Percentiles rank a stretch among this genome's conserved stretches.
Evolutionary conservation across 2,329 filamentous ascomycete species (phyloP).

Genomic region (Rhinocladiella similis): DNA sequence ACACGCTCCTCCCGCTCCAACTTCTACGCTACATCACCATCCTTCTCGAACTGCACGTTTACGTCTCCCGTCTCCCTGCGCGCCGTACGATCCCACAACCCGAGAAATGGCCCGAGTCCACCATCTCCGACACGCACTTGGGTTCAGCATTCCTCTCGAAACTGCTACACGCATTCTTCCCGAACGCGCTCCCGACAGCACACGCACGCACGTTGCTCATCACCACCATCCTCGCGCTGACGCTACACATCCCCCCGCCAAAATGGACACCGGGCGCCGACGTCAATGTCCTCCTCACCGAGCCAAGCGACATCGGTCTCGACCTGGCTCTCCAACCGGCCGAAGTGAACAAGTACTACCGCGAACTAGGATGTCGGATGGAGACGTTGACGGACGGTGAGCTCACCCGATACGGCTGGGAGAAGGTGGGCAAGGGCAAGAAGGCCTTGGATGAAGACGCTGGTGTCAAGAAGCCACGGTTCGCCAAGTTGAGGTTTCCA

Average conservation of each 20-base stretch:
- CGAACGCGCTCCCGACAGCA: slow-evolving; percentile 38
- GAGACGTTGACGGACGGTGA: slow-evolving; percentile 44
- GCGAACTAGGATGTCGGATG: slow-evolving; percentile 47
- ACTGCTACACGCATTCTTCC: slow-evolving; percentile 44
- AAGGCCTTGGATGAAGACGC: slow-evolving; percentile 33
- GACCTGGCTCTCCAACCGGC: slow-evolving; percentile 43
- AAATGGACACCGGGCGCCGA: slow-evolving; percentile 39
- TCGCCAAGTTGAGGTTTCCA: slow-evolving; percentile 75
- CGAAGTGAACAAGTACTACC: slow-evolving; percentile 41
- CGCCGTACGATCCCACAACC: slow-evolving; percentile 29
- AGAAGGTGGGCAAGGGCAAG: slow-evolving; percentile 48
- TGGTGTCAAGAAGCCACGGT: slow-evolving; percentile 40
- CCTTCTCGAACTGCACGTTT: slow-evolving; percentile 44
- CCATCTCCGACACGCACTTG: slow-evolving; percentile 17
- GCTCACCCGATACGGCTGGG: slow-evolving; percentile 42
- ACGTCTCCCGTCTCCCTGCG: slow-evolving; percentile 39
- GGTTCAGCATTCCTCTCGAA: slow-evolving; percentile 38
- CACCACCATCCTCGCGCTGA: slow-evolving; percentile 48
- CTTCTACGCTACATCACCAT: slow-evolving; percentile 47
- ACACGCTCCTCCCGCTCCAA: slow-evolving; percentile 34
- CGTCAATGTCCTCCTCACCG: slow-evolving; percentile 38
- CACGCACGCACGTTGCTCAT: slow-evolving; percentile 45
- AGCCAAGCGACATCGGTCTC: slow-evolving; percentile 46
- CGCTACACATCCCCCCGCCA: slow-evolving; percentile 47
- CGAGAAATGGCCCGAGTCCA: slow-evolving; percentile 26